phyloP scores from a whole-genome alignment of 345 rosid species.

The Eucalyptus microcorys region DNA sequence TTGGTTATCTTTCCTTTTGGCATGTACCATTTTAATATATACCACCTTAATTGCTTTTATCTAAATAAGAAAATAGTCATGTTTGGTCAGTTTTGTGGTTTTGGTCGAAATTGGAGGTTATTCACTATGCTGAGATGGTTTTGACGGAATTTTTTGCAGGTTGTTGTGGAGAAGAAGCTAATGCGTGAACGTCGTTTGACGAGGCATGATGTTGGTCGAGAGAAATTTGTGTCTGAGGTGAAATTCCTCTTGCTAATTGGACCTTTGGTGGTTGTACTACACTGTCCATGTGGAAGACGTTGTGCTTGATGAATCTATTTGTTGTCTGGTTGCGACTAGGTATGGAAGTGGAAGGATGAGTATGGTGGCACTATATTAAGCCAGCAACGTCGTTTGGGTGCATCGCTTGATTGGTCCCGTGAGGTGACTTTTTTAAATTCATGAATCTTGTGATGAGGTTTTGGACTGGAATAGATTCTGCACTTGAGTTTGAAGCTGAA shows the following conservation, averaged over 20 bases:
- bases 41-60: not conserved
- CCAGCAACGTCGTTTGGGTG: constrained; percentile 74
- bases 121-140: not conserved
- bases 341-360: constrained; percentile 87
- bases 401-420: constrained; percentile 98
- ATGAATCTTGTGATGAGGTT: not conserved
- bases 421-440: constrained; percentile 38
- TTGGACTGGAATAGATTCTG: not conserved
- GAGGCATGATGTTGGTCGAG: constrained; percentile 94
- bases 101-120: not conserved
- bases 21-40: not conserved
- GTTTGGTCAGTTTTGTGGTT: not conserved
- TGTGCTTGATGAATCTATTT: not conserved
- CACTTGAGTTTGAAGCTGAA: not conserved
- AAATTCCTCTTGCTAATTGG: constrained; percentile 2
- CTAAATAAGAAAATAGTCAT: not conserved
- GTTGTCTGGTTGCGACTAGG: constrained; percentile 21
- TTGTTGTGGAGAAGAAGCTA: constrained; percentile 84
- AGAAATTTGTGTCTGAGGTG: constrained; percentile 71
- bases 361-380: constrained; percentile 66
- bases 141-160: constrained; percentile 27
- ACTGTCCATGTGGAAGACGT: not conserved
- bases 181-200: constrained; percentile 70
- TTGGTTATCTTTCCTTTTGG: not conserved
- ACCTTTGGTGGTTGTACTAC: not conserved